Percentiles rank a stretch among this genome's conserved stretches.
phyloP scores from a whole-genome alignment of 2,329 filamentous ascomycete species.

The Calonectria pseudoturangicola region DNA sequence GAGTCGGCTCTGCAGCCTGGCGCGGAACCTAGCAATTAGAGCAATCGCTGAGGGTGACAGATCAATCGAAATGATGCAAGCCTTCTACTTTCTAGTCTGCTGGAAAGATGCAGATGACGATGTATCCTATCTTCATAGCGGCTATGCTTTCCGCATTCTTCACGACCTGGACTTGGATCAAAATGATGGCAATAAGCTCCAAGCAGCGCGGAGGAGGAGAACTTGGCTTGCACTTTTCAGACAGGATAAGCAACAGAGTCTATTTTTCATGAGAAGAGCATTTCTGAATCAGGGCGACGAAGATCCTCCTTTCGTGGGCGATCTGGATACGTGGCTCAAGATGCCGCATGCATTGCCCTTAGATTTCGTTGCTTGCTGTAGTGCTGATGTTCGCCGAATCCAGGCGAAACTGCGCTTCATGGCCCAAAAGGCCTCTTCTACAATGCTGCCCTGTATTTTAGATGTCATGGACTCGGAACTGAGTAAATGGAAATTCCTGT shows the following conservation, averaged over 20 bases:
- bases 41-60: slow-evolving; percentile 41
- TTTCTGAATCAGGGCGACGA: slow-evolving; percentile 28
- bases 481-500: slow-evolving; percentile 31
- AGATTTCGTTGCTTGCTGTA: slow-evolving; percentile 39
- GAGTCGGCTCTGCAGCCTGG: slow-evolving; percentile 42
- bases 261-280: slow-evolving; percentile 43
- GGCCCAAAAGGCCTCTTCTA: slow-evolving; percentile 26
- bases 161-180: slow-evolving; percentile 42
- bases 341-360: slow-evolving; percentile 34
- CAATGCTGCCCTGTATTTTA: slow-evolving; percentile 36
- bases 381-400: slow-evolving; percentile 35
- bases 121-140: slow-evolving; percentile 46
- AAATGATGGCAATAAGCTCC: slow-evolving; percentile 28
- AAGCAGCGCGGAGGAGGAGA: slow-evolving; percentile 27
- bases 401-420: slow-evolving; percentile 32
- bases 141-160: slow-evolving; percentile 43
- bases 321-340: slow-evolving; percentile 37
- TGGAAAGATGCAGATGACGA: slow-evolving; percentile 47
- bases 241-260: slow-evolving; percentile 44
- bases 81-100: slow-evolving; percentile 44
- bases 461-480: slow-evolving; percentile 40
- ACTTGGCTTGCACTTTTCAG: slow-evolving; percentile 42
- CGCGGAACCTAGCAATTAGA: slow-evolving; percentile 39
- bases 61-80: slow-evolving; percentile 45
- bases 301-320: slow-evolving; percentile 26